Conservation (phyloP, 805 yeast genomes). For the Candida ortonii region DNA sequence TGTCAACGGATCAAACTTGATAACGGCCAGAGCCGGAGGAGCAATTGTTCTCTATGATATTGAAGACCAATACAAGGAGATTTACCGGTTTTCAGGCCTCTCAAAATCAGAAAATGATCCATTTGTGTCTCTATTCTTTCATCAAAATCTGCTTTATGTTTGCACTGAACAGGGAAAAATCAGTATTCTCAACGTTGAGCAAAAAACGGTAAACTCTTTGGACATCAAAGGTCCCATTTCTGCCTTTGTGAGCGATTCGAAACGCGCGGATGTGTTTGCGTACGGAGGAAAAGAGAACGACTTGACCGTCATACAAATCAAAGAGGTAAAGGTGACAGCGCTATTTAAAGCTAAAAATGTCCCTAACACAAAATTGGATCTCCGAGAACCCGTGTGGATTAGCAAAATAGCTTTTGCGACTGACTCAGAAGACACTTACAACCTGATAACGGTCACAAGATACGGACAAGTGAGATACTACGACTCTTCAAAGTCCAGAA, state of each 20-base stretch:
- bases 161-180: constrained; percentile 35
- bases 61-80: constrained; percentile 16
- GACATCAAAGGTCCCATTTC: constrained; percentile 47
- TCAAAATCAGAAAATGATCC: constrained; percentile 29
- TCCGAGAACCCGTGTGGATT: constrained; percentile 82
- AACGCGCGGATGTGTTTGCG: constrained; percentile 55
- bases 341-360: constrained; percentile 79
- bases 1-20: constrained; percentile 32
- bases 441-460: constrained; percentile 64
- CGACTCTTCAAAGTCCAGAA: constrained; percentile 62
- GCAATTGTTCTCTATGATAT: constrained; percentile 38
- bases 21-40: constrained; percentile 46
- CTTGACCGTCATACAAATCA: constrained; percentile 45
- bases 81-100: constrained; percentile 17
- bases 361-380: constrained; percentile 70
- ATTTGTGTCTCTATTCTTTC: constrained; percentile 36
- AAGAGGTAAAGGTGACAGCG: constrained; percentile 23
- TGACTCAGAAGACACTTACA: constrained; percentile 39
- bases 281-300: constrained; percentile 87
- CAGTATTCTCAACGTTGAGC: constrained; percentile 24
- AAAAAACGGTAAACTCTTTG: constrained; percentile 15
- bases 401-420: constrained; percentile 49
- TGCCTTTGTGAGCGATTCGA: constrained; percentile 47
- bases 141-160: constrained; percentile 28
- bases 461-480: constrained; percentile 77